A percentile compares a stretch with the other conserved stretches of the same genome.
Conservation (phyloP, 1,139 yeast species). For the Debaryomycetaceae sp. region DNA sequence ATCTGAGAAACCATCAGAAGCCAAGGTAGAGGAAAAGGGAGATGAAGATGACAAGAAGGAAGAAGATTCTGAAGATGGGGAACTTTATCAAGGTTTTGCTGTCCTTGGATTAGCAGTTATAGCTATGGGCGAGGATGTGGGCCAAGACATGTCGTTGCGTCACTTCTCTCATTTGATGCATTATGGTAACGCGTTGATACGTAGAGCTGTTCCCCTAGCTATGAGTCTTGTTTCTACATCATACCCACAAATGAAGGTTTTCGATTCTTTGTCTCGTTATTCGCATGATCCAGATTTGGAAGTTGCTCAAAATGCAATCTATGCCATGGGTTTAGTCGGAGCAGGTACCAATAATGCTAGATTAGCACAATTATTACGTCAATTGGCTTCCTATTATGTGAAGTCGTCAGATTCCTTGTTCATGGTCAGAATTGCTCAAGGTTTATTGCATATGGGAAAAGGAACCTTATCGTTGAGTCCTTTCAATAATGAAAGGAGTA, state of each 20-base stretch:
- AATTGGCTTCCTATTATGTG: constrained; percentile 87
- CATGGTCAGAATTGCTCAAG: constrained; percentile 93
- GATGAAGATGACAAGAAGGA: constrained; percentile 26
- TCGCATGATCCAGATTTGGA: constrained; percentile 95
- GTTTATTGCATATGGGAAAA: constrained; percentile 91
- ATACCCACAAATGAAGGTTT: constrained; percentile 95
- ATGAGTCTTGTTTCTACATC: constrained; percentile 94
- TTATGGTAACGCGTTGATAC: constrained; percentile 88
- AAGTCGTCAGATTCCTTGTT: constrained; percentile 89
- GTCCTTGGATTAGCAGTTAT: constrained; percentile 92
- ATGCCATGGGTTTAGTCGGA: constrained; percentile 97
- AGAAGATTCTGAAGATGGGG: constrained; percentile 49
- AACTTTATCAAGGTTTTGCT: constrained; percentile 80
- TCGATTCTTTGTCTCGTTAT: constrained; percentile 91
- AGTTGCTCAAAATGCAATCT: constrained; percentile 92
- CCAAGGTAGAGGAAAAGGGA: constrained; percentile 19
- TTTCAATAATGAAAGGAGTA: constrained; percentile 84
- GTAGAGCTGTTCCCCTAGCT: constrained; percentile 95
- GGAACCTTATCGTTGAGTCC: constrained; percentile 90
- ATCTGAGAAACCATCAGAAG: constrained; percentile 10
- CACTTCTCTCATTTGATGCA: constrained; percentile 98
- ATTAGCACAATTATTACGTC: constrained; percentile 91
- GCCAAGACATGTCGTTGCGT: constrained; percentile 95
- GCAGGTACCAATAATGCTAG: constrained; percentile 99
- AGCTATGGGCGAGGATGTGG: constrained; percentile 98